phyloP scores from a whole-genome alignment of 805 yeast genomes.

The Lipomyces yamadae region DNA sequence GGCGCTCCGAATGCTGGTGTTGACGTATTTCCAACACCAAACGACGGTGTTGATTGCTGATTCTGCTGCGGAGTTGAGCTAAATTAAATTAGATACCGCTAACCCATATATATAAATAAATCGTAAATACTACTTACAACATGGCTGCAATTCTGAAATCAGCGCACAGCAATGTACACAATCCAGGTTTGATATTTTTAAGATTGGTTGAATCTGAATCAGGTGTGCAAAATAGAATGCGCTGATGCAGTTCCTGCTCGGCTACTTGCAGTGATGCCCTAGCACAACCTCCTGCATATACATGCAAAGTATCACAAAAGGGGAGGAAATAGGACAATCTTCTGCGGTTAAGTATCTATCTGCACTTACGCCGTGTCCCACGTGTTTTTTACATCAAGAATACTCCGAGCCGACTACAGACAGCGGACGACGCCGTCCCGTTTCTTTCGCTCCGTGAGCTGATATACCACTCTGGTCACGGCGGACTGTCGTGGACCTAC shows the following conservation, averaged over 20 bases:
- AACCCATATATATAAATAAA: not conserved
- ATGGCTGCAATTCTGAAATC: not conserved
- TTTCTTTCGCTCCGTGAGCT: not conserved
- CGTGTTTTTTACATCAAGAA: too few relatives aligned
- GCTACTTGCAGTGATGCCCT: not conserved
- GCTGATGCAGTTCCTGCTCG: not conserved
- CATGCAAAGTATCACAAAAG: not conserved
- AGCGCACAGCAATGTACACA: not conserved
- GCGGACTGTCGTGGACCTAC: not conserved
- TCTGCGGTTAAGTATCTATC: not conserved
- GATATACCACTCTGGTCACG: not conserved
- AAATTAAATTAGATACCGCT: not conserved
- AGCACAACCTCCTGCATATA: not conserved
- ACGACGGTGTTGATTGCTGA: constrained; percentile 17
- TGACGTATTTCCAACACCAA: constrained; percentile 24
- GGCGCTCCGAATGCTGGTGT: constrained; percentile 17
- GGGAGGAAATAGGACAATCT: not conserved
- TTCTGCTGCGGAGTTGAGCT: constrained; percentile 20
- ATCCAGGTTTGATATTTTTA: too few relatives aligned
- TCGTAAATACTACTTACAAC: not conserved
- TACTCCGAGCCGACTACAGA: not conserved
- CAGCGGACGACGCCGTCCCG: constrained; percentile 3
- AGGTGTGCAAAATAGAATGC: not conserved
- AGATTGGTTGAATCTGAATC: too few relatives aligned
- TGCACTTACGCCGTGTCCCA: not conserved